Conservation (phyloP, 2,329 filamentous ascomycete genomes). For the Volutella citrinella region DNA sequence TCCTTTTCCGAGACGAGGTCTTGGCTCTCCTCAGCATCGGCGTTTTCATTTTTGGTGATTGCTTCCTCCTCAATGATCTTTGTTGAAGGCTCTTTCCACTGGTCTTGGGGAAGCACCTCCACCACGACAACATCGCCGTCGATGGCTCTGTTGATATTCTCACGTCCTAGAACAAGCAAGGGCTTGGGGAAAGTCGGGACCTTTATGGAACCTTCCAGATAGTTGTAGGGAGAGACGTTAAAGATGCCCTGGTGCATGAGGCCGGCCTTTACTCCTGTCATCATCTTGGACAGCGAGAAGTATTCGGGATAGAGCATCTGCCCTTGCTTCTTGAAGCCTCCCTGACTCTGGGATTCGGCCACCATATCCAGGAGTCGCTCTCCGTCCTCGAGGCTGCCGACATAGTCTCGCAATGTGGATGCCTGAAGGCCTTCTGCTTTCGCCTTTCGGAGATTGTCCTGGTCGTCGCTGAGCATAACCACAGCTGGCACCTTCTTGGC, state of each 20-base stretch:
- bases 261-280: constrained; percentile 87
- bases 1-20: constrained; percentile 88
- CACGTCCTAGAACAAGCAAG: constrained; percentile 82
- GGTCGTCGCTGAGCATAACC: constrained; percentile 93
- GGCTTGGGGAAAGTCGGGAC: constrained; percentile 88
- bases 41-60: constrained; percentile 89
- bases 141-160: constrained; percentile 93
- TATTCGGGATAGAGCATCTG: constrained; percentile 87
- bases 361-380: constrained; percentile 92
- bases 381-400: constrained; percentile 78
- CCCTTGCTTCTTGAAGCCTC: constrained; percentile 57
- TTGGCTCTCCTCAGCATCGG: constrained; percentile 73
- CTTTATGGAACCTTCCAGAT: constrained; percentile 88
- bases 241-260: constrained; percentile 92
- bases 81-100: constrained; percentile 95
- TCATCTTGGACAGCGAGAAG: constrained; percentile 83
- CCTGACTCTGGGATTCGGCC: constrained; percentile 69
- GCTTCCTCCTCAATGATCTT: constrained; percentile 95
- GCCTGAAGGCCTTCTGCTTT: constrained; percentile 71
- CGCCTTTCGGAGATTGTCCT: constrained; percentile 80
- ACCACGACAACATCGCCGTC: constrained; percentile 92
- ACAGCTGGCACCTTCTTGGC: constrained; percentile 66
- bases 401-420: constrained; percentile 70
- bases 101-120: constrained; percentile 86
- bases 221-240: constrained; percentile 97